These are phyloP conservation scores for Bacterosira constricta DNA, from an alignment of 108 stramenopile genomes.

Conservation along the genomic window DNA sequence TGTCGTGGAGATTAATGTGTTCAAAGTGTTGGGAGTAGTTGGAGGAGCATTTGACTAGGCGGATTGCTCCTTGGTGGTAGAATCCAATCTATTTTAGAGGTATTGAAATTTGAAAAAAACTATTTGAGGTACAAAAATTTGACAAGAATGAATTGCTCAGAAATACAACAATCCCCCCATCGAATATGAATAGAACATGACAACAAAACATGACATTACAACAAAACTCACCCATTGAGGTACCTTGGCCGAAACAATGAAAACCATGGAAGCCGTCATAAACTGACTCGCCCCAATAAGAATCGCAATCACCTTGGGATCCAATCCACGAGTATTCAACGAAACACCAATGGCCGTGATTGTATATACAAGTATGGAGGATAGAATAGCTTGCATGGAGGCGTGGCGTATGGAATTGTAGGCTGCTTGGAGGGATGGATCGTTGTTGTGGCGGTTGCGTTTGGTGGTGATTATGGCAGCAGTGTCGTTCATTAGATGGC, in stretches of 20 bases:
- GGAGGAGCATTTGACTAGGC: constrained; percentile 34
- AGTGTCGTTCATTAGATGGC: not conserved
- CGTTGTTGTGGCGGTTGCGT: not conserved
- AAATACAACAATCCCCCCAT: not conserved
- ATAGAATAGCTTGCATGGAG: constrained; percentile 17
- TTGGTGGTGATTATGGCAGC: too few species aligned
- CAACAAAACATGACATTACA: not conserved
- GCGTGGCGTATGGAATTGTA: constrained; percentile 19
- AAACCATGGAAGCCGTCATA: constrained; percentile 18
- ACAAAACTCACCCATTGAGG: constrained; percentile 50
- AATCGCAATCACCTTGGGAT: constrained; percentile 35
- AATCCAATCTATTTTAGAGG: constrained; percentile 31
- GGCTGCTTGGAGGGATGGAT: not conserved
- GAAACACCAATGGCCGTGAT: constrained; percentile 18
- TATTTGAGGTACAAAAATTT: not conserved
- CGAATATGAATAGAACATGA: not conserved
- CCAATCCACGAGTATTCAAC: constrained; percentile 30
- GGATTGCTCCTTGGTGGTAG: constrained; percentile 44
- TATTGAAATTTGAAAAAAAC: not conserved
- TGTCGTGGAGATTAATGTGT: constrained; percentile 7
- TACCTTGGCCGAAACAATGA: constrained; percentile 42
- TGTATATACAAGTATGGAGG: constrained; percentile 15
- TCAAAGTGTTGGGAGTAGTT: constrained; percentile 17
- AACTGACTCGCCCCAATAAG: constrained; percentile 29
- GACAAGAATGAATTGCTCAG: not conserved